A percentile compares a stretch with the other conserved stretches of the same genome.
These are phyloP conservation scores for Eutypa lata DNA, from an alignment of 2,329 filamentous ascomycete genomes.

Conservation along the genomic window DNA sequence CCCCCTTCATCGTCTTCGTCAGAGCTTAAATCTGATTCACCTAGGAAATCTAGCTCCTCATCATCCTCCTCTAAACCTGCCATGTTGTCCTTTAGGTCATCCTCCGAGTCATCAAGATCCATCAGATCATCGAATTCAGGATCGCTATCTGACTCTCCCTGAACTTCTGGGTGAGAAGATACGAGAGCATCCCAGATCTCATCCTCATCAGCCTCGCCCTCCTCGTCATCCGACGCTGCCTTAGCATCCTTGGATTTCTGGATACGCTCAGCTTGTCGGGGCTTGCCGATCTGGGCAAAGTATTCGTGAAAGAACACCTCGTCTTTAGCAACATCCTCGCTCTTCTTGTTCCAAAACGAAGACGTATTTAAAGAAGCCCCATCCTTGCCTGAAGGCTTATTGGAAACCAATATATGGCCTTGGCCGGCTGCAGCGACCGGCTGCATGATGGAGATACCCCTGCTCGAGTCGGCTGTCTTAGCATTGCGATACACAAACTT, in stretches of 20 bases:
- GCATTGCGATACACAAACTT: slow-evolving; percentile 97
- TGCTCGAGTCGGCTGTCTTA: slow-evolving; percentile 64
- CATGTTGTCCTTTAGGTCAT: slow-evolving; percentile 44
- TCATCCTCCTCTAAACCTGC: slow-evolving; percentile 38
- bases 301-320: slow-evolving; percentile 99
- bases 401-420: slow-evolving; percentile 55
- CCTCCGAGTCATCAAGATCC: slow-evolving; percentile 44
- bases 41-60: slow-evolving; percentile 31
- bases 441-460: slow-evolving; percentile 94
- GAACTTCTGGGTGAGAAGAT: slow-evolving; percentile 73
- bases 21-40: slow-evolving; percentile 31
- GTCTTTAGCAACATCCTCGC: slow-evolving; percentile 82
- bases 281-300: slow-evolving; percentile 73
- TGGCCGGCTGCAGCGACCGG: slow-evolving; percentile 61
- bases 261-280: slow-evolving; percentile 51
- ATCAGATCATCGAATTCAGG: slow-evolving; percentile 42
- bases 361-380: slow-evolving; percentile 70
- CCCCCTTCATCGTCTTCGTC: slow-evolving; percentile 40
- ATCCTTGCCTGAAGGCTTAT: slow-evolving; percentile 39
- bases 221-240: slow-evolving; percentile 32
- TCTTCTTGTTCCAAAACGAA: slow-evolving; percentile 86
- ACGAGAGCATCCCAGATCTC: slow-evolving; percentile 93
- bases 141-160: slow-evolving; percentile 56
- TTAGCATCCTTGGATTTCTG: slow-evolving; percentile 56
- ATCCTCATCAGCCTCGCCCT: slow-evolving; percentile 61